Evolutionary conservation across 106 monocot genomes (phyloP).

Genomic region (Vanilla planifolia): DNA sequence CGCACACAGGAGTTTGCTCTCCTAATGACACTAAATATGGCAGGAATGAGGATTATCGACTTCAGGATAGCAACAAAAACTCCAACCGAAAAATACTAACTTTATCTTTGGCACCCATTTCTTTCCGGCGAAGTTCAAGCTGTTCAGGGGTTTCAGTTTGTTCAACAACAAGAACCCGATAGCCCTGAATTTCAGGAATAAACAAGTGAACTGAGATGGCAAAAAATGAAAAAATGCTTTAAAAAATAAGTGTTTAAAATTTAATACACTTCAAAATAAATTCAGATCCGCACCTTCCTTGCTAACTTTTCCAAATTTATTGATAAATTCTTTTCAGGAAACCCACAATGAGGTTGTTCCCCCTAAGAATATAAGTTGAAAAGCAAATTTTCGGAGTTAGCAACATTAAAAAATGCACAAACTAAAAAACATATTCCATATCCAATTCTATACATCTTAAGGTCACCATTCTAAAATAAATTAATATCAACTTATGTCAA

Average conservation of each 20-base stretch:
- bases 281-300: conserved; percentile 50
- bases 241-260: not conserved
- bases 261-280: not conserved
- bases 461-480: no score
- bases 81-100: conserved; percentile 11
- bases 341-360: conserved; percentile 98
- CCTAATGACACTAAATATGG: not conserved
- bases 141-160: conserved; percentile 97
- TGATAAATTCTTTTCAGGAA: conserved; percentile 92
- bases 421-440: no score
- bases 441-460: no score
- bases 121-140: conserved; percentile 86
- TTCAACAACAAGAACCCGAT: conserved; percentile 84
- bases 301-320: conserved; percentile 90
- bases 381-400: no score
- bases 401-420: no score
- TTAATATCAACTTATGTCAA: no score
- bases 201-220: conserved; percentile 4
- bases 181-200: conserved; percentile 41
- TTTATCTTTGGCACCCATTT: conserved; percentile 93
- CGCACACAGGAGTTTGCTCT: not conserved
- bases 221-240: not conserved
- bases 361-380: conserved; percentile 35
- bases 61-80: not conserved
- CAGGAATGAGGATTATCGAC: not conserved